Base-by-base conservation (phyloP, 768 basidiomycete species). In the Xanthoconium stramineum region DNA sequence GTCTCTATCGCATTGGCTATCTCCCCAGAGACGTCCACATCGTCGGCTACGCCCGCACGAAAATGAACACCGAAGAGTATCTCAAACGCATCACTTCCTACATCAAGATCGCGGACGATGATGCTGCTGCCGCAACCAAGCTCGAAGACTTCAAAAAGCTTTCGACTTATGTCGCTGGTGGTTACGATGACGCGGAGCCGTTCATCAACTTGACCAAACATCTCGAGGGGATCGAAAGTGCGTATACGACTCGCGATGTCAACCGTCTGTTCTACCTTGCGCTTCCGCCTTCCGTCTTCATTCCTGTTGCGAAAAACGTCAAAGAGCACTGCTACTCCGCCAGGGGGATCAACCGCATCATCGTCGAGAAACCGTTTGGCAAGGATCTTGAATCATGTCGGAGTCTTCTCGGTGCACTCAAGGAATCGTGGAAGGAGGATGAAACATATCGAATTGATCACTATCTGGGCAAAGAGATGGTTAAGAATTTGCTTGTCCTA, bases 381-480 rank as follows among this genome's bases (percentile, higher is more conserved):
- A 97, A 94, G 71, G 96, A 99, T 65, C 82, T 91, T 58, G 83
- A 91, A 0, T 91, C 90, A 10, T 91, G 89, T 53, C 82, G 89
- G 47, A 80, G 83, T 58, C 85, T 99, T 55, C 82, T 98, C 55
- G 69, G 74, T 20, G 79, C 86, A 17, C 80, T 99, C 72, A 95
- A 93, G 76, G 69, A 84, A 61, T 84, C 91, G 58, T 99, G 95
- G 94, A 79, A 80, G 4, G 96, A 99, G 74, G 92, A 98, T 30
- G 97, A 99, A 78, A 98, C 95, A 11, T 99, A 91, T 85, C 90
- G 96, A 51, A 98, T 99, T 70, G 96, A 99, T 74, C 96, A 99
- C 71, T 99, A 99, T 73, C 88, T 99, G 51, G 96, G 96, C 55
- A 99, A 99, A 78, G 96, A 99, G 82, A 98, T 99, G 96, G 92